Evolutionary conservation across 306 rosid genomes (phyloP).

Genomic region (Prunus armeniaca): DNA sequence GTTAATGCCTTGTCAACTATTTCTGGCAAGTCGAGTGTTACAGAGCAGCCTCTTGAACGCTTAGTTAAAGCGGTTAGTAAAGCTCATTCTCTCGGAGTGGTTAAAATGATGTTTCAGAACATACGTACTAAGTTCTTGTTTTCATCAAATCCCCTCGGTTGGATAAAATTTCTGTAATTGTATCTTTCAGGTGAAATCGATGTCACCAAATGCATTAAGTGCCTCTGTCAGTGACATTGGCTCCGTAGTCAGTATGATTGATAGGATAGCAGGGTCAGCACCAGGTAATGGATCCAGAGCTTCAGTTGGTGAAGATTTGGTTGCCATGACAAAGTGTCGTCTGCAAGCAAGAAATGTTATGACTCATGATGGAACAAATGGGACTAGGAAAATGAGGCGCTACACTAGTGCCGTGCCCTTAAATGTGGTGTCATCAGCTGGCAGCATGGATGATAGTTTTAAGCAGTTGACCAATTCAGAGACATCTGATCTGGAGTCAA

Average conservation of each 20-base stretch:
- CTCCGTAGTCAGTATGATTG: conserved; percentile 86
- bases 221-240: conserved; percentile 81
- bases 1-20: conserved; percentile 51
- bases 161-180: not conserved
- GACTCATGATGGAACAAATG: conserved; percentile 72
- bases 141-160: not conserved
- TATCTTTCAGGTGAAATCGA: conserved; percentile 71
- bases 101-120: not conserved
- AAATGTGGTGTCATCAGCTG: conserved; percentile 64
- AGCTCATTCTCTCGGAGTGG: conserved; percentile 19
- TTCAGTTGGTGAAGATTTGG: conserved; percentile 95
- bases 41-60: conserved; percentile 87
- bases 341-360: conserved; percentile 66
- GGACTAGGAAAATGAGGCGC: conserved; percentile 82
- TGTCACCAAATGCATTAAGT: conserved; percentile 60
- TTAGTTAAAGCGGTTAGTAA: conserved; percentile 69
- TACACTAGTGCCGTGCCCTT: conserved; percentile 71
- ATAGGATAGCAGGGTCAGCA: conserved; percentile 91
- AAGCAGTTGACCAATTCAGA: conserved; percentile 53
- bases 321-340: conserved; percentile 88
- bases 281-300: conserved; percentile 96
- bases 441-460: conserved; percentile 59
- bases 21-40: conserved; percentile 59
- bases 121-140: not conserved
- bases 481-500: conserved; percentile 66